Conservation (phyloP, 2,329 filamentous ascomycete genomes). For the Hypoxylon sp. region DNA sequence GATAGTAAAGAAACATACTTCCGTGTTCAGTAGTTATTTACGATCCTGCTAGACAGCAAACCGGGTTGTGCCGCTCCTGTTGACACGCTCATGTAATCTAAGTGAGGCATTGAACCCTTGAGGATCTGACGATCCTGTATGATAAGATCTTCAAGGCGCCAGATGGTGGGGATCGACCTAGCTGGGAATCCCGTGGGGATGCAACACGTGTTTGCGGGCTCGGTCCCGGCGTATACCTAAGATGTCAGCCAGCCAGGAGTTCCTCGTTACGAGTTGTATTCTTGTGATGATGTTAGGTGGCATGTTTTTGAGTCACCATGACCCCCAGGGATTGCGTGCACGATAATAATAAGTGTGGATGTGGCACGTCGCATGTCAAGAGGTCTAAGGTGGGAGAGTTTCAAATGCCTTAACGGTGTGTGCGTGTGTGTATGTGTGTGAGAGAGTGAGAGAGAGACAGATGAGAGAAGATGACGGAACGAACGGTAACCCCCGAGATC, state of each 20-base stretch:
- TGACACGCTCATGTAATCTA: constrained; percentile 9
- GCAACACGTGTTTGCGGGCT: constrained; percentile 20
- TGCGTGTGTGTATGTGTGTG: no score
- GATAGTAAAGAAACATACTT: constrained; percentile 23
- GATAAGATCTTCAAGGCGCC: constrained; percentile 16
- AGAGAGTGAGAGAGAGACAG: no score
- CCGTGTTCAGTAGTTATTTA: constrained; percentile 18
- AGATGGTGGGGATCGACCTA: constrained; percentile 6
- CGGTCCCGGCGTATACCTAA: constrained; percentile 6
- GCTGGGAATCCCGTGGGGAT: constrained; percentile 18
- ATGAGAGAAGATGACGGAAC: not conserved
- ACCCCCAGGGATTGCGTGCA: not conserved
- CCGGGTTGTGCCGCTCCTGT: not conserved
- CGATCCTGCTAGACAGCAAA: not conserved
- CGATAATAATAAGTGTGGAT: not conserved
- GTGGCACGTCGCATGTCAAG: not conserved
- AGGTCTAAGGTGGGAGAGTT: not conserved
- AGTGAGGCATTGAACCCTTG: constrained; percentile 25
- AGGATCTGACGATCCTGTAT: constrained; percentile 32
- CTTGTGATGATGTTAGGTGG: constrained; percentile 4
- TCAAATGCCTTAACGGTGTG: not conserved
- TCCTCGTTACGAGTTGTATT: constrained; percentile 6
- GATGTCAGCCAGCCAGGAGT: constrained; percentile 16
- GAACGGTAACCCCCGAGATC: constrained; percentile 19
- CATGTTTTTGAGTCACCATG: constrained; percentile 8